A percentile compares a stretch with the other conserved stretches of the same genome.
These are phyloP conservation scores for Penicillium subrubescens DNA, from an alignment of 495 filamentous ascomycete genomes.

Conservation along the genomic window DNA sequence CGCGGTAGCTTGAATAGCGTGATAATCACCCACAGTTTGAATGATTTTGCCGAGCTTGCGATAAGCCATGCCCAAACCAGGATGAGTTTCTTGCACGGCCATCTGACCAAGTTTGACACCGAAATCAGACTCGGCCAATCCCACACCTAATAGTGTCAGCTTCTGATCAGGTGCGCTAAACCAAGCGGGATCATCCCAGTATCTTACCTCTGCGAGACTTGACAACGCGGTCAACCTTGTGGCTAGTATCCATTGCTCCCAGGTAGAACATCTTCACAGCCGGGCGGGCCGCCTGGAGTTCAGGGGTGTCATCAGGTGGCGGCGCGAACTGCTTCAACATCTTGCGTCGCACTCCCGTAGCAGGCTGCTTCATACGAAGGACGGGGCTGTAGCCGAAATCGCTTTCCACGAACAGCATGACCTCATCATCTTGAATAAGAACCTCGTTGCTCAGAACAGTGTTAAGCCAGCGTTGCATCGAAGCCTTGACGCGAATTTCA, in stretches of 20 bases:
- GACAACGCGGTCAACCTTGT: constrained; percentile 93
- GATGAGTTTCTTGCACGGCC: constrained; percentile 85
- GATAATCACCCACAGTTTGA: constrained; percentile 89
- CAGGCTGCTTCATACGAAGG: constrained; percentile 92
- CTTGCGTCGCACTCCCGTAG: constrained; percentile 91
- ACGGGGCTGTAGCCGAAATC: constrained; percentile 98
- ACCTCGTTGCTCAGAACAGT: constrained; percentile 88
- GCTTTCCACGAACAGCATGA: constrained; percentile 95
- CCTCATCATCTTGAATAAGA: constrained; percentile 91
- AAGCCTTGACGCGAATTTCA: constrained; percentile 81
- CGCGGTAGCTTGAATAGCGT: constrained; percentile 95
- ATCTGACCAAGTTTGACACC: constrained; percentile 85
- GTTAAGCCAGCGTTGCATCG: constrained; percentile 95
- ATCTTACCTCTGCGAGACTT: constrained; percentile 83
- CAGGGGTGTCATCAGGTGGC: constrained; percentile 95
- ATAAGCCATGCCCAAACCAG: constrained; percentile 84
- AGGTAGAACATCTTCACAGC: constrained; percentile 95
- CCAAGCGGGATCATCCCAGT: neutral
- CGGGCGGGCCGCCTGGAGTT: constrained; percentile 85
- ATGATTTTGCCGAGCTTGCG: constrained; percentile 92
- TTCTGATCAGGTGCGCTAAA: neutral
- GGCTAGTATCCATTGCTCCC: constrained; percentile 89
- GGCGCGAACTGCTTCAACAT: constrained; percentile 98
- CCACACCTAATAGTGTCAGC: constrained; percentile 65
- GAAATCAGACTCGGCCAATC: constrained; percentile 90